Base-by-base conservation (phyloP, 2,329 filamentous ascomycete genomes). In the Ophiostoma quercus region DNA sequence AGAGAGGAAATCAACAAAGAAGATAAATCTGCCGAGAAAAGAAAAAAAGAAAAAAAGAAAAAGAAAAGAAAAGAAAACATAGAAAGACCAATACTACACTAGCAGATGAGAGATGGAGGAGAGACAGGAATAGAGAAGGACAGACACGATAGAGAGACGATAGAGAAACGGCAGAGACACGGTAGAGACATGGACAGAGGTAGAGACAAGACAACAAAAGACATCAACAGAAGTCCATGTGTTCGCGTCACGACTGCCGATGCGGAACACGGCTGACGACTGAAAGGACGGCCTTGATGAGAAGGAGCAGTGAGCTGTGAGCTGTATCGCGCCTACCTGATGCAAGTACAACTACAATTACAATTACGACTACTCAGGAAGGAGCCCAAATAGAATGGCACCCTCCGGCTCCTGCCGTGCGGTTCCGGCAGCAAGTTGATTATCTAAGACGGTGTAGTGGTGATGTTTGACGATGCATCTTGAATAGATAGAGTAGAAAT, bases 211-310 rank as follows among this genome's bases (percentile, higher is more conserved):
- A 54, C n/a, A 57, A 3, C 16, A 6, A 54, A 19, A 54, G 47
- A 54, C 47, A 54, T n/a, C 19, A 22, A 22, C 8, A 22, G 19
- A 57, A 25, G 22, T 22, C 3, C 25, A 54, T n/a, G 47, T 25
- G 14, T 57, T 25, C 51, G 51, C 51, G 51, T 12, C 51, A 34
- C 34, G 34, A 34, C 22, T 25, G 12, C 47, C 11, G n/a, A 57
- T n/a, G n/a, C 51, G 51, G 51, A 57, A 57, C 51, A 25, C 51
- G 51, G 51, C 51, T 57, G 51, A 54, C n/a, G 51, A 14, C n/a
- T 57, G 22, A 25, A 57, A 57, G 51, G 11, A 57, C 51, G 8
- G 47, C n/a, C 47, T 54, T 54, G 47, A 7, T 14, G 16, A n/a
- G 51, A 57, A 57, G 11, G 51, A 57, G 51, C 9, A 41, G 12